Base-by-base conservation (phyloP, 2,329 filamentous ascomycete genomes). In the Sphaerulina populicola region DNA sequence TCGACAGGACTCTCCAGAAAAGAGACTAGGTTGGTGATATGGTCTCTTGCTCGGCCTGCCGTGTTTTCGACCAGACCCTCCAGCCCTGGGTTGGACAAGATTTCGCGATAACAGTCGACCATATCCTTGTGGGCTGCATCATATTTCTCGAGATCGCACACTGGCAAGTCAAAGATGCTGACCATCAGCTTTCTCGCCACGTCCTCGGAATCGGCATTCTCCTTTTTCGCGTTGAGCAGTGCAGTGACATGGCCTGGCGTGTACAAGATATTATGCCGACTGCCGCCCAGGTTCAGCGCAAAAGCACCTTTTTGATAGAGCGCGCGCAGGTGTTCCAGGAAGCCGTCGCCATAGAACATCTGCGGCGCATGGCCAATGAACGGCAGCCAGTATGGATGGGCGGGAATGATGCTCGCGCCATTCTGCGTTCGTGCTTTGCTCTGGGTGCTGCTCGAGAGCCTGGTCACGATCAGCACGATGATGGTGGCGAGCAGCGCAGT, bases 1-100 rank as follows among this genome's bases (percentile, higher is more conserved):
- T 85, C 81, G 21, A 85, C 78, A 2, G 74, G 68, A 14, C 78
- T 81, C 6, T 73, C 69, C 35, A 73, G 74, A 58, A 81, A 82
- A 0, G 79, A 80, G 36, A 83, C 73, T 31, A 85, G 64, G 47
- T 79, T 76, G 4, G 77, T 75, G 9, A 78, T 69, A 14, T 74
- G 70, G 6, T 66, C 63, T 53, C 75, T 67, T 5, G 75, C 65
- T 50, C 66, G 68, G 36, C 56, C 64, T 41, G 67, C 70, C 6
- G 69, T 71, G 11, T 56, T 52, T 4, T 63, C 57, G 1, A 74
- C 63, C 53, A 73, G 62, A 42, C 70, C 67, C 3, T 71, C 67
- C 18, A 78, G 62, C 46, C 74, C 68, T 1, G 73, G 67, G 21
- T 77, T 74, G 35, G 69, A 65, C 55, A 76, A 71, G 1, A 83